phyloP scores from a whole-genome alignment of 139 green algal genomes.

The Dunaliella sp. region DNA sequence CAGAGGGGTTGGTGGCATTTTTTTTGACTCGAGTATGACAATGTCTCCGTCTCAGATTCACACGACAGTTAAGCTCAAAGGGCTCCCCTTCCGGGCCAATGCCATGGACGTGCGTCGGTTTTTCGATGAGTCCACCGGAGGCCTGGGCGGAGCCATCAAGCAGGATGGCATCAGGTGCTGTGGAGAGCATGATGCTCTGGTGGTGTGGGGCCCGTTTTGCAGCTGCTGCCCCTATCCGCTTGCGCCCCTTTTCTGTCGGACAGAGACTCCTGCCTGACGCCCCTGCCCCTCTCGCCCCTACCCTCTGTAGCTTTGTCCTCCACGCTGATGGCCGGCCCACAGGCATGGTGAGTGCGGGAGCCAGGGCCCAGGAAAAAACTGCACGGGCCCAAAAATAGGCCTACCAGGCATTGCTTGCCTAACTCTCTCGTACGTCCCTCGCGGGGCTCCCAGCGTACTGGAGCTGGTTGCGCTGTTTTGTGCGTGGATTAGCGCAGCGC shows the following conservation, averaged over 20 bases:
- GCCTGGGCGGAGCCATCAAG: constrained; percentile 35
- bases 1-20: too few species aligned
- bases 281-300: not conserved
- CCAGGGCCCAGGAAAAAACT: too few species aligned
- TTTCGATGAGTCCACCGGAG: constrained; percentile 43
- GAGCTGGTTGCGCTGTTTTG: too few species aligned
- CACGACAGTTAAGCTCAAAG: constrained; percentile 76
- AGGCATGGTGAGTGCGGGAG: constrained; percentile 69
- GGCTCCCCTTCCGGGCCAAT: constrained; percentile 62
- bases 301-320: constrained; percentile 60
- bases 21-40: too few species aligned
- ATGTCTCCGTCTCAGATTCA: too few species aligned
- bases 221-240: not conserved
- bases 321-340: constrained; percentile 70
- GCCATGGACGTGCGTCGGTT: constrained; percentile 60
- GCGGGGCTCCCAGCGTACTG: too few species aligned
- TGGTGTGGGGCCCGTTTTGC: not conserved
- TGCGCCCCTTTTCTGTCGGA: too few species aligned
- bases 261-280: not conserved
- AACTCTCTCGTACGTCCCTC: too few species aligned
- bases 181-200: not conserved
- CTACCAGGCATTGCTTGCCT: too few species aligned
- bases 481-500: too few species aligned
- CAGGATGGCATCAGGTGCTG: constrained; percentile 58
- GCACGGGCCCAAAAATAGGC: too few species aligned